Base-by-base conservation (phyloP, 2,329 filamentous ascomycete genomes). In the Botryosphaeria agaves region DNA sequence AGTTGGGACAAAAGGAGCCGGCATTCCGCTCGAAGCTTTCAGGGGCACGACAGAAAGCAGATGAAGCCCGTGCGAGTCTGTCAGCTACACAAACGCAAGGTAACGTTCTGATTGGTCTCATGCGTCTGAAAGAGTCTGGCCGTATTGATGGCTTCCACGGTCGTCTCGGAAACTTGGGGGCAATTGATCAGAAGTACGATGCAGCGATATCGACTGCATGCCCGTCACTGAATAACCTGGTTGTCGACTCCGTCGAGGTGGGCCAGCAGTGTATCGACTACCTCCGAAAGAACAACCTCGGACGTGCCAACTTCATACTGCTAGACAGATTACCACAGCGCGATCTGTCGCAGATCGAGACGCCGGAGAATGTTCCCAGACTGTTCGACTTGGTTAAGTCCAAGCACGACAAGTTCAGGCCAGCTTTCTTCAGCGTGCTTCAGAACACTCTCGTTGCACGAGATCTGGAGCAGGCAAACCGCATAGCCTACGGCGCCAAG, bases 261-360 rank as follows among this genome's bases (percentile, higher is more conserved):
- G 89, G 85, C 39, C 89, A 98, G 53, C 85, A 95, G 51, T 98
- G 91, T 53, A 95, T 98, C 38, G 89, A 95, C 48, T 89, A 98
- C 47, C 66, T 98, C 8, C 75, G 89, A 33, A 98, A 95, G 63
- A 98, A 93, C 44, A 94, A 94, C 42, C 73, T 98, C 3, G 89
- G 89, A 8, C 75, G 91, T 43, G 89, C 85, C 35, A 94, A 94
- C 57, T 95, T 98, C 52, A 95, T 98, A 45, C 81, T 89, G 41
- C 66, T 98, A 11, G 83, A 98, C 52, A 84, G 87, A 48, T 62
- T 95, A 29, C 72, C 83, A 15, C 64, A 69, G 18, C 72, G 82
- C 31, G 81, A 93, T 44, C 59, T 95, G 42, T 75, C 75, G 2
- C 59, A 70, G 0, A 85, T 95, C 31, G 66, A 80, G 35, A 98